phyloP scores from a whole-genome alignment of 1,284 basidiomycete species.

The Microbotryum scabiosae region DNA sequence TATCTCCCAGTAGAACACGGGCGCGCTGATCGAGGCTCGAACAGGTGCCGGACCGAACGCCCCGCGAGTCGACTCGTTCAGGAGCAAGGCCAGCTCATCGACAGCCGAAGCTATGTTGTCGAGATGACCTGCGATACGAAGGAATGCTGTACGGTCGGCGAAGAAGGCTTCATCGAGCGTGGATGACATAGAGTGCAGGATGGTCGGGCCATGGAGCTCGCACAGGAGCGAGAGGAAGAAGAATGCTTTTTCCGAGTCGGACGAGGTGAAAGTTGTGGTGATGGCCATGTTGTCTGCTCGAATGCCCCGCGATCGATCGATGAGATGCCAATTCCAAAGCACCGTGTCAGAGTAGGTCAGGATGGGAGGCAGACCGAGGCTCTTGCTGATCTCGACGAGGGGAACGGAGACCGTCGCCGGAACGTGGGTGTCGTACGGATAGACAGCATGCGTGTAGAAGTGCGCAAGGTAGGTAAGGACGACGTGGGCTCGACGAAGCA shows the following conservation, averaged over 20 bases:
- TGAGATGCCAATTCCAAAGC: constrained; percentile 72
- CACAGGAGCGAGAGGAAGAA: constrained; percentile 83
- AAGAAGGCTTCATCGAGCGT: constrained; percentile 90
- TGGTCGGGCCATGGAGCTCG: constrained; percentile 79
- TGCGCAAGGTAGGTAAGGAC: constrained; percentile 79
- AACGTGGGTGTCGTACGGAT: constrained; percentile 49
- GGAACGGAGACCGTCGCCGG: constrained; percentile 69
- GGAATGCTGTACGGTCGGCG: constrained; percentile 60
- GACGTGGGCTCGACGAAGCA: constrained; percentile 71
- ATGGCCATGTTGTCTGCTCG: constrained; percentile 50
- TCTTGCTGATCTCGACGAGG: constrained; percentile 61
- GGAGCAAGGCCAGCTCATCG: constrained; percentile 54
- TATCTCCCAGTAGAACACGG: constrained; percentile 72
- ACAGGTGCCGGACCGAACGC: constrained; percentile 42
- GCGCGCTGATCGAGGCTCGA: constrained; percentile 38
- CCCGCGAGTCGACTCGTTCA: constrained; percentile 59
- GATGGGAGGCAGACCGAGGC: constrained; percentile 78
- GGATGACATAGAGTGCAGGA: constrained; percentile 73
- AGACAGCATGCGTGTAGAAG: constrained; percentile 74
- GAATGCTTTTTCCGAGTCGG: constrained; percentile 78
- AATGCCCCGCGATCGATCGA: constrained; percentile 35
- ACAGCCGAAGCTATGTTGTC: constrained; percentile 58
- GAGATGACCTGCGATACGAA: constrained; percentile 65
- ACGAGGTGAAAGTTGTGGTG: constrained; percentile 67
- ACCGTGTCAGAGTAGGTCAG: constrained; percentile 91